Conservation (phyloP, 192 early-diverging fungal species). For the Pilobolus umbonatus region DNA sequence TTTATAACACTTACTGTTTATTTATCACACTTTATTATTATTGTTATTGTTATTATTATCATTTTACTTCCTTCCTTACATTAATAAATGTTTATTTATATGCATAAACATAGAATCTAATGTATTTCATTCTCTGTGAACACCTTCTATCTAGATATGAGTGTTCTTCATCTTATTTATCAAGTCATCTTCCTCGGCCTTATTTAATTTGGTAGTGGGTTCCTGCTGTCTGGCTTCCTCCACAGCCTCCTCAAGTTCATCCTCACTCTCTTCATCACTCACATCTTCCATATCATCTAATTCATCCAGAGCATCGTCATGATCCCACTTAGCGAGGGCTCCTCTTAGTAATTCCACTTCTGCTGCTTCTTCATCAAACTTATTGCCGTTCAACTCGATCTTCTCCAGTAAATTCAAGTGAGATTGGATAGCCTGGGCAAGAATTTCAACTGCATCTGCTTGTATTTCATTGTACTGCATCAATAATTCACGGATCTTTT, state of each 20-base stretch:
- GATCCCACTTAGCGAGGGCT: slow-evolving; percentile 60
- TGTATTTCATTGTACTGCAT: slow-evolving; percentile 92
- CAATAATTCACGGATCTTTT: slow-evolving; percentile 57
- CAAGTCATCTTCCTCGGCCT: slow-evolving; percentile 22
- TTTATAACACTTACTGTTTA: background rate
- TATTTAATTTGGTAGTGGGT: slow-evolving; percentile 12
- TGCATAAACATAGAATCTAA: background rate
- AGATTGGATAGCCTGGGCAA: slow-evolving; percentile 62
- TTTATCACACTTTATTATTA: background rate
- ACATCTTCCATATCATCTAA: slow-evolving; percentile 94
- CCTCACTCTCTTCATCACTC: slow-evolving; percentile 68
- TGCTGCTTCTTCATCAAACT: slow-evolving; percentile 76
- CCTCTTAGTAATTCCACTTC: slow-evolving; percentile 70
- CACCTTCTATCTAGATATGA: slow-evolving; percentile 19
- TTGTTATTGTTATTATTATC: background rate
- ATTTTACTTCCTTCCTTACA: background rate
- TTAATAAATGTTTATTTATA: background rate
- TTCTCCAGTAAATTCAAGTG: slow-evolving; percentile 57
- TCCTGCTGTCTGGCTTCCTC: slow-evolving; percentile 39
- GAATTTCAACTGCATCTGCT: slow-evolving; percentile 56
- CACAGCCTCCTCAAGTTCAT: slow-evolving; percentile 50
- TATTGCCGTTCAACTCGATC: slow-evolving; percentile 91
- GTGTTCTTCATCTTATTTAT: slow-evolving; percentile 21
- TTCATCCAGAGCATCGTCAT: slow-evolving; percentile 82
- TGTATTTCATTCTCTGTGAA: background rate